Percentiles rank a stretch among this genome's conserved stretches.
Conservation (phyloP, 495 filamentous ascomycete genomes). For the Annulohypoxylon moriforme region DNA sequence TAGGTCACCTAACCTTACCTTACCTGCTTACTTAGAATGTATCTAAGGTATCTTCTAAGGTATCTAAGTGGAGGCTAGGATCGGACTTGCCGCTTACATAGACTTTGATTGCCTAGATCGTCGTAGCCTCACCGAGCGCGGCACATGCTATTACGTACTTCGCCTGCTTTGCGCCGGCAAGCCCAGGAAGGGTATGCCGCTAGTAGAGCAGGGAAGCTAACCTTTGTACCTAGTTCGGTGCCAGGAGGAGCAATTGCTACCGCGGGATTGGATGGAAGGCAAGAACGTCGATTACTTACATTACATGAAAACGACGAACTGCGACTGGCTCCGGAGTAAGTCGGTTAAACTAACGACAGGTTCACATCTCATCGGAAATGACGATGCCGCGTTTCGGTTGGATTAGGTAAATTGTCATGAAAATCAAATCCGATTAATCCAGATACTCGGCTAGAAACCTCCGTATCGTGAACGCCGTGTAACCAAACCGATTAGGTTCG, state of each 20-base stretch:
- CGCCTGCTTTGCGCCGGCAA: slow-evolving; percentile 19
- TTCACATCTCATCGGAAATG: slow-evolving; percentile 24
- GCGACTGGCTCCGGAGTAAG: slow-evolving; percentile 12
- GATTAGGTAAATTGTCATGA: slow-evolving; percentile 21
- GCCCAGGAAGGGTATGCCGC: slow-evolving; percentile 25
- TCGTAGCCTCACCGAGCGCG: slow-evolving; percentile 26
- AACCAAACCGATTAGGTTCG: slow-evolving; percentile 14
- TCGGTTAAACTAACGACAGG: slow-evolving; percentile 18
- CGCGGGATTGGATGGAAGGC: slow-evolving; percentile 3
- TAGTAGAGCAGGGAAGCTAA: slow-evolving; percentile 14
- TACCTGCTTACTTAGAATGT: background rate
- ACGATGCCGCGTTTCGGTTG: slow-evolving; percentile 7
- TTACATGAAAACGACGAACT: background rate
- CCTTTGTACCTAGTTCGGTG: slow-evolving; percentile 1
- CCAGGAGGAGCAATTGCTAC: slow-evolving; percentile 15
- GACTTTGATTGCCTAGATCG: slow-evolving; percentile 15
- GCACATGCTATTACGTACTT: slow-evolving; percentile 33
- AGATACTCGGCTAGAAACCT: slow-evolving; percentile 22
- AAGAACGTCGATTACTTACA: background rate
- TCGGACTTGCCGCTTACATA: slow-evolving; percentile 32
- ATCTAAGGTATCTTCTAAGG: background rate
- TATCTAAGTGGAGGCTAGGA: slow-evolving; percentile 14
- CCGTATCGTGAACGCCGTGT: slow-evolving; percentile 22
- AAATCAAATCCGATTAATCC: slow-evolving; percentile 29
- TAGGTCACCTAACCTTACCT: background rate